Evolutionary conservation across 1,284 basidiomycete genomes (phyloP).

Genomic region (Boletus sp.): DNA sequence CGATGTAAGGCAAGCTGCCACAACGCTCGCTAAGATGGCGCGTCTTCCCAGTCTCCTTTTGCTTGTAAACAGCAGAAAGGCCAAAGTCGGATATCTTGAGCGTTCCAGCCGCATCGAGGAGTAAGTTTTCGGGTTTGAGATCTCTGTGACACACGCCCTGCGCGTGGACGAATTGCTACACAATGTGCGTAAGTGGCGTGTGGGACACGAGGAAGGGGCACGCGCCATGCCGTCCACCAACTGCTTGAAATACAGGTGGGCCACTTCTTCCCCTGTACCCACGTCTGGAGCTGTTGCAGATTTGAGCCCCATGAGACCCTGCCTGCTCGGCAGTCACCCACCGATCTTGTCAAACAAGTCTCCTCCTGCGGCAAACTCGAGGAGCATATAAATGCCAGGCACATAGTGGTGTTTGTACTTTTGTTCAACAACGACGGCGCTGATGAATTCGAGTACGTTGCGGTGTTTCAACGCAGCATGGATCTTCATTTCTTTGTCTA

Average conservation of each 20-base stretch:
- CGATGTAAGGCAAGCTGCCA: conserved; percentile 94
- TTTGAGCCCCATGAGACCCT: not conserved
- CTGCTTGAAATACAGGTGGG: conserved; percentile 92
- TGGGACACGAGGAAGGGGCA: conserved; percentile 6
- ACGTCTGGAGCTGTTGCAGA: conserved; percentile 63
- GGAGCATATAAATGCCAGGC: conserved; percentile 89
- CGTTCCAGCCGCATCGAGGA: conserved; percentile 77
- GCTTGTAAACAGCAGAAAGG: conserved; percentile 87
- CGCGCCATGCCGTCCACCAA: conserved; percentile 80
- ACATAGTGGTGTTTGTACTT: conserved; percentile 62
- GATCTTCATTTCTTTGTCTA: conserved; percentile 94
- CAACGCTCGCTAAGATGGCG: conserved; percentile 78
- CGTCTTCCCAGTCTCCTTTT: conserved; percentile 83
- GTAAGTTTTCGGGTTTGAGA: conserved; percentile 94
- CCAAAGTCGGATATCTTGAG: conserved; percentile 98
- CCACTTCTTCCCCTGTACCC: conserved; percentile 86
- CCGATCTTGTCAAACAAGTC: conserved; percentile 99
- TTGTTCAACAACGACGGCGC: conserved; percentile 74
- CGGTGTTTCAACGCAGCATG: conserved; percentile 82
- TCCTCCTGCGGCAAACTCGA: conserved; percentile 93
- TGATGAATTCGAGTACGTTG: conserved; percentile 87
- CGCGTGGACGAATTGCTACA: conserved; percentile 79
- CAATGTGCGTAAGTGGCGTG: conserved; percentile 14
- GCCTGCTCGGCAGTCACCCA: conserved; percentile 39
- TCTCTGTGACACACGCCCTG: conserved; percentile 97